Evolutionary conservation across 1,284 basidiomycete genomes (phyloP).

Genomic region (Ceratobasidium sp.): DNA sequence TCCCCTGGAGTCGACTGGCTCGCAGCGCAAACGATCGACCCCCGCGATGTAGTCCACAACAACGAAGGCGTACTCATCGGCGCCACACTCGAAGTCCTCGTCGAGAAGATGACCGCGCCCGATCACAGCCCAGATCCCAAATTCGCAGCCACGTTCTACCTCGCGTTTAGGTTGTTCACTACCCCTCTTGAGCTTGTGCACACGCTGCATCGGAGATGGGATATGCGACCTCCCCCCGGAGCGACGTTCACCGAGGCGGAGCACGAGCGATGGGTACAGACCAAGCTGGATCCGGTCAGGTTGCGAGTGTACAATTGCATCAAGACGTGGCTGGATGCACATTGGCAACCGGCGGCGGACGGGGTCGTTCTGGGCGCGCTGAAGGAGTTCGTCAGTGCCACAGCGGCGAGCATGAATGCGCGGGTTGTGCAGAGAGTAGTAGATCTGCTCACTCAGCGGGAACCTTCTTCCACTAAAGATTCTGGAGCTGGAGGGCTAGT

Average conservation of each 20-base stretch:
- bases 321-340: conserved; percentile 91
- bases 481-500: conserved; percentile 46
- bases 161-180: conserved; percentile 95
- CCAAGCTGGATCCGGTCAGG: conserved; percentile 88
- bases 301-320: conserved; percentile 91
- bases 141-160: conserved; percentile 90
- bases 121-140: conserved; percentile 86
- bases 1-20: conserved; percentile 44
- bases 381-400: conserved; percentile 70
- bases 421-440: conserved; percentile 64
- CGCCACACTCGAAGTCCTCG: conserved; percentile 86
- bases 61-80: conserved; percentile 90
- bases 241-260: conserved; percentile 69
- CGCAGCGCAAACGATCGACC: conserved; percentile 51
- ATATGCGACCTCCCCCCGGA: conserved; percentile 68
- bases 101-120: conserved; percentile 97
- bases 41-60: conserved; percentile 90
- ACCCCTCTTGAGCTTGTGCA: conserved; percentile 80
- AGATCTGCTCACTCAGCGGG: conserved; percentile 47
- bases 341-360: conserved; percentile 83
- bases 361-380: conserved; percentile 68
- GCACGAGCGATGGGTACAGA: conserved; percentile 79
- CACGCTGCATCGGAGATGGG: conserved; percentile 82
- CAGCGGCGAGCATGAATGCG: conserved; percentile 68
- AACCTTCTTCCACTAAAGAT: background rate